Conservation (phyloP, 306 rosid genomes). For the Benincasa hispida region DNA sequence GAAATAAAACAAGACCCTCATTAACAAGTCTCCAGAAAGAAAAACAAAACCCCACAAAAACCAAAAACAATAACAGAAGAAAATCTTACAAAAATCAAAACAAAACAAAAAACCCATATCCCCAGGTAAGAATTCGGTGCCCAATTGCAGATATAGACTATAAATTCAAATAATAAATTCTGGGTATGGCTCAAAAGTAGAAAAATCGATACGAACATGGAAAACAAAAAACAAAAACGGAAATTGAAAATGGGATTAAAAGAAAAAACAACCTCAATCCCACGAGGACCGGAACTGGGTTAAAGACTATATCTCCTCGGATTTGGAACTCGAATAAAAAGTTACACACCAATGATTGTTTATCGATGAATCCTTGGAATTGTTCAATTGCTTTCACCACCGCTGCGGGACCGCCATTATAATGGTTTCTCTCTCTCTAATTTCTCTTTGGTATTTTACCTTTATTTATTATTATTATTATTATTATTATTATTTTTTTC, state of each 20-base stretch:
- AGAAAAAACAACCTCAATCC: conserved; percentile 8
- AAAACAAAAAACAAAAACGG: background rate
- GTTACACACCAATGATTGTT: conserved; percentile 13
- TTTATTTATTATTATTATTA: background rate
- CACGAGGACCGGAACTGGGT: conserved; percentile 23
- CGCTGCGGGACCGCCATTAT: conserved; percentile 18
- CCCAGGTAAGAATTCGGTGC: conserved; percentile 39
- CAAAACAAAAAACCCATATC: conserved; percentile 26
- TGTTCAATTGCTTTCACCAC: conserved; percentile 22
- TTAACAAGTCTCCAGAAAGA: conserved; percentile 13
- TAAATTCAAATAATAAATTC: conserved; percentile 14
- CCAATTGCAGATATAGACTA: conserved; percentile 20
- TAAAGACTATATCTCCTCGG: conserved; percentile 24
- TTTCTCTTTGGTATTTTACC: background rate
- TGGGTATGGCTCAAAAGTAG: conserved; percentile 11
- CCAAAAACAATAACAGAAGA: conserved; percentile 19
- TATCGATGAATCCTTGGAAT: conserved; percentile 17
- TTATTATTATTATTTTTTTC: too few species aligned
- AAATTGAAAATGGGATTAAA: conserved; percentile 9
- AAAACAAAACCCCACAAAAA: background rate
- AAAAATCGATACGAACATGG: conserved; percentile 8
- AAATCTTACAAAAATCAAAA: too few species aligned
- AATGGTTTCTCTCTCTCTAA: background rate
- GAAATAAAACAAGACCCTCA: conserved; percentile 21
- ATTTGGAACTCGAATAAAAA: conserved; percentile 27